Base-by-base conservation (phyloP, 768 basidiomycete species). In the Filobasidium wieringae region DNA sequence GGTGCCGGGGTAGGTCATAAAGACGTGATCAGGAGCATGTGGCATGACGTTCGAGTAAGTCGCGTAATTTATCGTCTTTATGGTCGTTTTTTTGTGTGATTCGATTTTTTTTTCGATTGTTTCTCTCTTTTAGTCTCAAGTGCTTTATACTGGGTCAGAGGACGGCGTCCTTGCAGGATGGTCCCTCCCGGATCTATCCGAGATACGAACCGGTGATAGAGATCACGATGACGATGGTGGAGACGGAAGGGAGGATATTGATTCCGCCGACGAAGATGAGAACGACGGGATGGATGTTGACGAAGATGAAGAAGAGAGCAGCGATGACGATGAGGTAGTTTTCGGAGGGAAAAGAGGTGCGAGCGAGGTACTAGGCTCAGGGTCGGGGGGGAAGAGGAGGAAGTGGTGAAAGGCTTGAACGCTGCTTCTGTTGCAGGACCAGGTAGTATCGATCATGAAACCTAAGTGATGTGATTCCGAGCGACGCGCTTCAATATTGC, bases 131-230 rank as follows among this genome's bases (percentile, higher is more conserved):
- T 29, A 55, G 57, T 39, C 53, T 55, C 62, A 68, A 53, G 72
- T 69, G 4, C 37, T 73, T 2, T 73, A 73, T 59, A 72, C 70
- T 7, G 72, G 72, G 1, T 73, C 70, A 12, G 72, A 73, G 63
- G 70, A 71, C 51, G 70, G 70, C 14, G 64, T 72, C 2, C 47
- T 73, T 9, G 68, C 64, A 19, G 72, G 70, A 7, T 73, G 72
- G 72, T 64, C 60, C 24, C 56, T 73, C 17, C 63, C 40, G 34
- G 47, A 11, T 39, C 67, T 29, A 52, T 57, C 31, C 29, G 22
- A 51, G 53, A 57, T 24, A 47, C 59, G 29, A 49, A 61, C 64
- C 3, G 72, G 72, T 12, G 68, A 73, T 59, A 63, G 59, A 2
- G 66, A 63, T 11, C 26, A 68, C 26, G 72, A 73, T 34, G 60